Evolutionary conservation across 108 stramenopile species (phyloP).

Genomic region (Cyclotella baltica): DNA sequence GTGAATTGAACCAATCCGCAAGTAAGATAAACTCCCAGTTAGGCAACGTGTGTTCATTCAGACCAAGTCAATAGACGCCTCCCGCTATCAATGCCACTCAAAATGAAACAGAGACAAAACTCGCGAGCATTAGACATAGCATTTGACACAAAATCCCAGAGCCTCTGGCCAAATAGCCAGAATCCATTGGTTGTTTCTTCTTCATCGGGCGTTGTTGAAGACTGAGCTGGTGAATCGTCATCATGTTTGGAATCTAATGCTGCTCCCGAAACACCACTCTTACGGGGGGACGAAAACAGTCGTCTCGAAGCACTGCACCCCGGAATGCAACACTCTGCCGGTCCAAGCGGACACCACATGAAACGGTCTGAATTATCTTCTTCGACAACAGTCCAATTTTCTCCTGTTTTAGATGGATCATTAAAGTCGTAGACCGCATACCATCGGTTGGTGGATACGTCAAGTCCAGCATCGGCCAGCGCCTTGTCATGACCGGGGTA

Average conservation of each 20-base stretch:
- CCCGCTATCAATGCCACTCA: constrained; percentile 5
- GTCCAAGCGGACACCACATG: constrained; percentile 45
- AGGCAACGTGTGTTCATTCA: neutral
- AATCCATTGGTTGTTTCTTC: neutral
- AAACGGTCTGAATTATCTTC: constrained; percentile 22
- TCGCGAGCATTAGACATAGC: neutral
- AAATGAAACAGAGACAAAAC: constrained; percentile 24
- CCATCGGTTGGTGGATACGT: constrained; percentile 68
- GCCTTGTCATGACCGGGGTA: constrained; percentile 54
- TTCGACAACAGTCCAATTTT: constrained; percentile 46
- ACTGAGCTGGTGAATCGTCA: neutral
- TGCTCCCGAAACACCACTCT: neutral
- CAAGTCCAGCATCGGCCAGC: constrained; percentile 58
- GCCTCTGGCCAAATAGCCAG: constrained; percentile 1
- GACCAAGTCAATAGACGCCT: constrained; percentile 1
- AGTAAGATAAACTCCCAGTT: neutral
- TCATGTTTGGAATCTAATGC: neutral
- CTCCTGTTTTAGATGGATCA: constrained; percentile 54
- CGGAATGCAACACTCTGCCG: constrained; percentile 24
- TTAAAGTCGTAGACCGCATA: constrained; percentile 83
- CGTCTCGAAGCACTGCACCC: neutral
- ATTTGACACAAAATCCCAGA: constrained; percentile 4
- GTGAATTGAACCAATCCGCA: neutral
- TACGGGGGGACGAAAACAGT: neutral
- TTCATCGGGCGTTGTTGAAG: neutral